These are phyloP conservation scores for Diaporthe helianthi DNA, from an alignment of 2,329 filamentous ascomycete genomes.

Conservation along the genomic window DNA sequence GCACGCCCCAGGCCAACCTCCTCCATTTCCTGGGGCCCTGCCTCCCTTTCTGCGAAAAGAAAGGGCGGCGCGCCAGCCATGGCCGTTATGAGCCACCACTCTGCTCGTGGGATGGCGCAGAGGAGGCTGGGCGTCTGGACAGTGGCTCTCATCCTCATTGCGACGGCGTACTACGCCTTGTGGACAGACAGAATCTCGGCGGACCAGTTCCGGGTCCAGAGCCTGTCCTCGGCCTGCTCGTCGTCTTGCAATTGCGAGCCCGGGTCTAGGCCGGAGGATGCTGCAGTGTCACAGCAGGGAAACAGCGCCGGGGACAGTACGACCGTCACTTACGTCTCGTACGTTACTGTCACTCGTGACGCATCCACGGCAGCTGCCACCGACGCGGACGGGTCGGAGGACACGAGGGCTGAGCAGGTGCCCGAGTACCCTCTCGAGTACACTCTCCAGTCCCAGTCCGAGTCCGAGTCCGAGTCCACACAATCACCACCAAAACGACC, in stretches of 20 bases:
- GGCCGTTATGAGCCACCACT: slow-evolving; percentile 4
- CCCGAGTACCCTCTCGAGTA: background rate
- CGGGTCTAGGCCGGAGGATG: background rate
- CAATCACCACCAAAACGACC: background rate
- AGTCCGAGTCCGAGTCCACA: background rate
- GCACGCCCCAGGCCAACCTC: background rate
- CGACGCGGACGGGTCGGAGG: slow-evolving; percentile 2
- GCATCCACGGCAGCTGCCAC: background rate
- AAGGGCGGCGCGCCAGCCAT: background rate
- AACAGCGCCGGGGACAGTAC: background rate
- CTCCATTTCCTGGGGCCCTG: too few species aligned
- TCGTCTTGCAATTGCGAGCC: slow-evolving; percentile 1
- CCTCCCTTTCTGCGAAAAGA: background rate
- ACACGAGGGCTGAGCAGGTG: slow-evolving; percentile 5
- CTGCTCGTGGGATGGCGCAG: slow-evolving; percentile 3
- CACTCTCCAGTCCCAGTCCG: background rate
- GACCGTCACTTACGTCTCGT: slow-evolving; percentile 25
- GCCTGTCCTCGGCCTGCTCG: slow-evolving; percentile 6
- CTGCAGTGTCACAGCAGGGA: background rate
- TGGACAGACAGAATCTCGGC: slow-evolving; percentile 12
- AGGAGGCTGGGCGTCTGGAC: slow-evolving; percentile 12
- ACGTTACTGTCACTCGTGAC: background rate
- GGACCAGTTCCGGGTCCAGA: background rate
- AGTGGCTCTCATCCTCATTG: background rate
- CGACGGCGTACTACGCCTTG: background rate